Evolutionary conservation across 2,329 filamentous ascomycete genomes (phyloP).

Genomic region (Diaporthe destruens): DNA sequence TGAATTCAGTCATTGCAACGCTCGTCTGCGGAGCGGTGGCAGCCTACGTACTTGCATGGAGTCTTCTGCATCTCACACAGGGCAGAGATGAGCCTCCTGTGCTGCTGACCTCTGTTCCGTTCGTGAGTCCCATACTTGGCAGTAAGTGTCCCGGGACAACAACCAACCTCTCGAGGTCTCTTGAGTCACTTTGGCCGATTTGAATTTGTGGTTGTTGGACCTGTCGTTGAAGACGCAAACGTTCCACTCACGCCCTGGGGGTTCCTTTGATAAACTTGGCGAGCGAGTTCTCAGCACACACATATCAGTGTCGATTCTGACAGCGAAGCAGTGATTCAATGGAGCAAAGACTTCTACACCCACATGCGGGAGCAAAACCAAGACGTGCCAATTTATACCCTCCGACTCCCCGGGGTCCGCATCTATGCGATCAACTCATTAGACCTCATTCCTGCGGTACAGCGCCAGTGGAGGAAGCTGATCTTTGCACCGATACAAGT

Average conservation of each 20-base stretch:
- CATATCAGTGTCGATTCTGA: background rate
- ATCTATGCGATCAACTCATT: constrained; percentile 27
- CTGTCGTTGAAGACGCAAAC: background rate
- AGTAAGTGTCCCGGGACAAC: background rate
- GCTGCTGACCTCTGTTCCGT: constrained; percentile 7
- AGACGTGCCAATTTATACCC: constrained; percentile 23
- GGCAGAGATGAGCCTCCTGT: constrained; percentile 23
- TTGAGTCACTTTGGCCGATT: background rate
- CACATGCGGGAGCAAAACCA: constrained; percentile 20
- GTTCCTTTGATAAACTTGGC: no score
- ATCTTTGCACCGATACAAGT: constrained; percentile 20
- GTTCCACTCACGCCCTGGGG: no score
- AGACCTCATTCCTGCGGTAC: constrained; percentile 65
- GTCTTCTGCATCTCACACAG: constrained; percentile 22
- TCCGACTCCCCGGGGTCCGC: constrained; percentile 19
- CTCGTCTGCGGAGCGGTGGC: constrained; percentile 7
- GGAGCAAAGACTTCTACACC: constrained; percentile 32
- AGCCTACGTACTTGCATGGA: background rate
- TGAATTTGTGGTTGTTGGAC: background rate
- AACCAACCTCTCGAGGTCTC: rapidly evolving
- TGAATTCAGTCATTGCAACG: background rate
- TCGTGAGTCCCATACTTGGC: constrained; percentile 24
- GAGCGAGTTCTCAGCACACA: background rate
- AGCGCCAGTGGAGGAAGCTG: constrained; percentile 28
- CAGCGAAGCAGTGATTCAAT: constrained; percentile 18